Evolutionary conservation across 208 protist species (phyloP), one percentile per base, ranked within the genome.

Genomic region (Wallacemonas sp.): DNA sequence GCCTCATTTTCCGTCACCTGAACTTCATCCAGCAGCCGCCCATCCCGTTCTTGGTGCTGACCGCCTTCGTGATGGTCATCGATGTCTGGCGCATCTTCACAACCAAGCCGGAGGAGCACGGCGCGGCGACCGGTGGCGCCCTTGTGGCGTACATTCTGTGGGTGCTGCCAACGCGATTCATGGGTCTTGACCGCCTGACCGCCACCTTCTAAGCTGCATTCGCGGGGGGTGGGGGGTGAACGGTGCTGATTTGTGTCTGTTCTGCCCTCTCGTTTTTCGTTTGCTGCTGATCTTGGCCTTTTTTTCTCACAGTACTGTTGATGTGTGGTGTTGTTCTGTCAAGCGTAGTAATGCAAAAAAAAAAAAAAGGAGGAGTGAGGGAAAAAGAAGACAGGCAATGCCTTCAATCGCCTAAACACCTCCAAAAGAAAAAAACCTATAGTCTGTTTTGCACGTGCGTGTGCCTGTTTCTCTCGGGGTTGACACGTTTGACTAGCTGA

Each of bases 21-120:
- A 95, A 92, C 80, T 93, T 95, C 62, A 86, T 93, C 47, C 86
- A 93, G 80, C 86, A 93, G 74, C 90, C 90, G n/a, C 90, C 90
- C 11, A 80, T 95, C 22, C 90, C 90, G 4, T 95, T 93, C 71
- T 72, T 95, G 34, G 86, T 95, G 55, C 82, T 95, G 45, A 93
- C 90, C 2, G 90, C 86, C 0, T 88, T 93, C 58, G 83, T 93
- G 47, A 95, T 95, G 84, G 82, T 93, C 12, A 92, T 95, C 45
- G 90, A 95, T 62, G 86, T 93, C 36, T 95, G 90, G 90, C 81
- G 90, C 44, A 90, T 95, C 62, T 91, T 91, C 63, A 91, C 84
- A 3, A 91, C 80, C 17, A 78, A 79, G 66, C 82, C 86, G 36
- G 80, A 92, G 74, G 86, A 93, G 75, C 90, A 95, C 75, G 84